These are phyloP conservation scores for Nymphaea colorata DNA, from an alignment of 164 flowering plant species.

Conservation along the genomic window DNA sequence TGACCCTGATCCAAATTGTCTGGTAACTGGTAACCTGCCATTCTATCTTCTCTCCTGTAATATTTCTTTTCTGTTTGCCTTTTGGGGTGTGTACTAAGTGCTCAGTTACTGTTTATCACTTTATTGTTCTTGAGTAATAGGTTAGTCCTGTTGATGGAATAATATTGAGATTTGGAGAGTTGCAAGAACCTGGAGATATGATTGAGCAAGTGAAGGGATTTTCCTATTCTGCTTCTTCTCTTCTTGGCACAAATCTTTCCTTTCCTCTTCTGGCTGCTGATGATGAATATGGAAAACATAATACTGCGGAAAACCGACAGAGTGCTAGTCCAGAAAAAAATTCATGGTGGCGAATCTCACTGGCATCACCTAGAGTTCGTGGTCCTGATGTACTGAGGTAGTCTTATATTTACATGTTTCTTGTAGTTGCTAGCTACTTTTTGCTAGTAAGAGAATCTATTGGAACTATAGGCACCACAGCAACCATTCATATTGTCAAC, in stretches of 20 bases:
- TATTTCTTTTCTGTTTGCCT: neutral
- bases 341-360: conserved; percentile 74
- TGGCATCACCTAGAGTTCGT: conserved; percentile 73
- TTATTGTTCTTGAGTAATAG: conserved; percentile 18
- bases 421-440: neutral
- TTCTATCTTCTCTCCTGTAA: conserved; percentile 4
- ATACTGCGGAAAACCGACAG: conserved; percentile 4
- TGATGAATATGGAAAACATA: conserved; percentile 17
- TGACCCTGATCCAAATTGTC: conserved; percentile 66
- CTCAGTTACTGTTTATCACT: neutral
- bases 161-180: conserved; percentile 76
- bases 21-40: conserved; percentile 87
- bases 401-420: conserved; percentile 5
- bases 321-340: conserved; percentile 20
- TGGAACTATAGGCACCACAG: no score
- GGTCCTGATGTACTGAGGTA: conserved; percentile 50
- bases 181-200: conserved; percentile 66
- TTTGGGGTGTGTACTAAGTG: neutral
- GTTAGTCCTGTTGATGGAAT: conserved; percentile 96
- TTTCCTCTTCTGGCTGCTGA: conserved; percentile 36
- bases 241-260: conserved; percentile 66
- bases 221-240: conserved; percentile 73
- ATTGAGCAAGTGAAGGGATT: conserved; percentile 97
- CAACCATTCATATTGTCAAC: no score
- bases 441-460: neutral